Conservation (phyloP, 371 early-diverging fungal species). For the Dentiscutata heterogama region DNA sequence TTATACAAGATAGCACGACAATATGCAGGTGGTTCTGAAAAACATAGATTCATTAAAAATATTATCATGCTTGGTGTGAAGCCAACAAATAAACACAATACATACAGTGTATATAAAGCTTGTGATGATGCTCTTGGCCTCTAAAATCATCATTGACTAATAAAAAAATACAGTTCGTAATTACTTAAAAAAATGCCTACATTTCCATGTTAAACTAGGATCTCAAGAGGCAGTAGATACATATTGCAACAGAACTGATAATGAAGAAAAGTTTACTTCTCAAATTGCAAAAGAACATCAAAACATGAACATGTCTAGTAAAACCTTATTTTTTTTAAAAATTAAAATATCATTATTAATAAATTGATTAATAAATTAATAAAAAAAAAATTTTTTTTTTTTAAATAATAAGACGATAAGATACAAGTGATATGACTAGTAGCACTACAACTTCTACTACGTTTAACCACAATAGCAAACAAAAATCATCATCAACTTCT, state of each 20-base stretch:
- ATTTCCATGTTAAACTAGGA: not conserved
- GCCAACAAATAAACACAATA: conserved; percentile 29
- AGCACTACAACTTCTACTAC: not conserved
- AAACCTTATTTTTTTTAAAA: not conserved
- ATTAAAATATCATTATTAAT: not conserved
- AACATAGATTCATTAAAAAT: not conserved
- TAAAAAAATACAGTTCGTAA: conserved; percentile 26
- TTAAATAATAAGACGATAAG: not conserved
- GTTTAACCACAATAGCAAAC: too few relatives aligned
- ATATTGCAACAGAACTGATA: conserved; percentile 2
- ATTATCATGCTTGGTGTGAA: conserved; percentile 1
- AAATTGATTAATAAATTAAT: too few relatives aligned
- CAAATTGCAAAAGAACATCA: too few relatives aligned
- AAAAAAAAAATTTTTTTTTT: not conserved
- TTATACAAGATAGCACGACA: too few relatives aligned
- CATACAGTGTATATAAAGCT: conserved; percentile 2
- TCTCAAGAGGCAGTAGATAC: conserved; percentile 9
- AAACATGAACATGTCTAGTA: not conserved
- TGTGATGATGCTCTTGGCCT: not conserved
- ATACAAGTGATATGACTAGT: not conserved
- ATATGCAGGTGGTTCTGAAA: not conserved
- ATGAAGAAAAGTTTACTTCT: not conserved
- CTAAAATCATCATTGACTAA: conserved; percentile 11
- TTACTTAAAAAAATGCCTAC: conserved; percentile 21
- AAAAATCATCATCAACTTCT: not conserved